Evolutionary conservation across 306 rosid genomes (phyloP).

Genomic region (Malus sylvestris): DNA sequence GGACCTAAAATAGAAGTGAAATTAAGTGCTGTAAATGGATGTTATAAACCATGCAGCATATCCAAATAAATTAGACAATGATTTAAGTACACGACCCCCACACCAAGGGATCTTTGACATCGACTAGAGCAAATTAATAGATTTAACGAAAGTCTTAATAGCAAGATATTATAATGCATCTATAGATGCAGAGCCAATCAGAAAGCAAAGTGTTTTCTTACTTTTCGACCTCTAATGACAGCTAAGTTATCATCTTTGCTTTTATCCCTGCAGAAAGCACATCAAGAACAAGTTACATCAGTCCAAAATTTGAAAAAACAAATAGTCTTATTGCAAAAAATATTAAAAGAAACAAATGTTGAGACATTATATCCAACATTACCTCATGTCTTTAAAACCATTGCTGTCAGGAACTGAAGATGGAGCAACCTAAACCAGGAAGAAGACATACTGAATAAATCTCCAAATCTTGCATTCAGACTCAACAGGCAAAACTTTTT

Average conservation of each 20-base stretch:
- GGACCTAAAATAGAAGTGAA: neutral
- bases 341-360: neutral
- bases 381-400: slow-evolving; percentile 63
- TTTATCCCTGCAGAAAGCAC: slow-evolving; percentile 43
- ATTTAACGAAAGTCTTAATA: neutral
- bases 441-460: neutral
- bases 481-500: neutral
- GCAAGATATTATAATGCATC: neutral
- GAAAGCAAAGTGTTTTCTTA: slow-evolving; percentile 30
- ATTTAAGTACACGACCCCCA: neutral
- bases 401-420: slow-evolving; percentile 42
- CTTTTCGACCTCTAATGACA: slow-evolving; percentile 55
- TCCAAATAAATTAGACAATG: neutral
- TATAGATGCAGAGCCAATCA: neutral
- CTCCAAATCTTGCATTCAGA: neutral
- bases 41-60: neutral
- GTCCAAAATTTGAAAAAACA: neutral
- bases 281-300: slow-evolving; percentile 11
- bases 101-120: neutral
- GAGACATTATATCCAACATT: neutral
- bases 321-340: neutral
- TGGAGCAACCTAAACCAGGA: slow-evolving; percentile 40
- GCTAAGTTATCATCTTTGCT: slow-evolving; percentile 40
- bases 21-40: neutral
- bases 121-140: neutral